These are phyloP conservation scores for Paecilomyces variotii DNA, from an alignment of 2,329 filamentous ascomycete genomes.

Conservation along the genomic window DNA sequence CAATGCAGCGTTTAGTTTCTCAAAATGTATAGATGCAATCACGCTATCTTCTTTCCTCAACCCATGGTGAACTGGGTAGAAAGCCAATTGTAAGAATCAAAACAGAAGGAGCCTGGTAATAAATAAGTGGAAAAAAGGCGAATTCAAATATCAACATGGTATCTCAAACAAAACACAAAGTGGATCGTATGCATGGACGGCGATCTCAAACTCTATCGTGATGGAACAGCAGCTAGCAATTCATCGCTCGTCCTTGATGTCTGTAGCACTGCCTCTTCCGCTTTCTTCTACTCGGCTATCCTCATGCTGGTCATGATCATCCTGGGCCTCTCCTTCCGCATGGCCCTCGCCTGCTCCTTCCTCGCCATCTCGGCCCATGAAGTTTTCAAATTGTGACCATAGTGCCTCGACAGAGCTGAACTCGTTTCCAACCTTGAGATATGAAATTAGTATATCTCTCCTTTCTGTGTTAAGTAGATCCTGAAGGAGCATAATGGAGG, in stretches of 20 bases:
- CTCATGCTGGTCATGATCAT: constrained; percentile 2
- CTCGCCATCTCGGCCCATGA: constrained; percentile 63
- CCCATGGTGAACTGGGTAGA: neutral
- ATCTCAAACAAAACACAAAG: neutral
- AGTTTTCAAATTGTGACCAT: constrained; percentile 94
- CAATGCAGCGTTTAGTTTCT: constrained; percentile 4
- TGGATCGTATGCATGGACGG: neutral
- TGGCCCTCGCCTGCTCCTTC: constrained; percentile 18
- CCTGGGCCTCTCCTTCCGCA: constrained; percentile 15
- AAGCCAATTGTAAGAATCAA: neutral
- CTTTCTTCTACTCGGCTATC: constrained; percentile 7
- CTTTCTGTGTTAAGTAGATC: neutral
- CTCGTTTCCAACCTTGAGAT: constrained; percentile 73
- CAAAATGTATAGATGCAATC: neutral
- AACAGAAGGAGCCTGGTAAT: neutral
- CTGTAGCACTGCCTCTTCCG: constrained; percentile 5
- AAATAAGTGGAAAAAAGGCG: neutral
- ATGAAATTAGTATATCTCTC: neutral
- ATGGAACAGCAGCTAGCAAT: neutral
- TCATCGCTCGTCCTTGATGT: neutral
- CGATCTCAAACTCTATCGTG: neutral
- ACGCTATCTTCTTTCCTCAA: neutral
- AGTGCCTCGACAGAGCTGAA: constrained; percentile 94
- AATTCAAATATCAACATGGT: neutral
- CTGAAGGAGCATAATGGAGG: neutral